Evolutionary conservation across 495 filamentous ascomycete species (phyloP), one percentile per base, ranked within the genome.

Genomic region (Cryomyces antarcticus): DNA sequence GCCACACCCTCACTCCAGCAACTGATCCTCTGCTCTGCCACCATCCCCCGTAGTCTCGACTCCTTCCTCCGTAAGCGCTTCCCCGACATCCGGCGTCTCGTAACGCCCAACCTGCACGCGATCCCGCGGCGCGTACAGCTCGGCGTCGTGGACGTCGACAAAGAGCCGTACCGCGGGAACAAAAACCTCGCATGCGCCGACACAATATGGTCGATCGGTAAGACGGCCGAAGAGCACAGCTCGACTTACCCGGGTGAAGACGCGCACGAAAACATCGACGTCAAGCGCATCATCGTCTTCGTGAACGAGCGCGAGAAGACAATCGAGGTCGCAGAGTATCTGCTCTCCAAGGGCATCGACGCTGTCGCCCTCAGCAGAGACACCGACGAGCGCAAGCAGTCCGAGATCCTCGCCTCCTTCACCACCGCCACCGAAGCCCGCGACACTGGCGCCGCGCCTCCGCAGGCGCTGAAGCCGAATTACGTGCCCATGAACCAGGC

Each of bases 231-330:
- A 31, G 67, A 66, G 28, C 43, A 52, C 12, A 48, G 45, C 27
- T 60, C 64, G 35, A 44, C 54, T 9, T 24, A 24, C 2, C 17
- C 17, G 17, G 17, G 17, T 2, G 57, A 53, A 29, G 71, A 71
- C 39, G 61, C 59, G 4, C 56, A 56, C 12, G 67, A 52, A 28
- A 54, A 62, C 27, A 58, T 62, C n/a, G 77, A 79, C 41, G 63
- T 80, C 13, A 93, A 87, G 63, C 81, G 80, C 42, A 78, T 96
- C 51, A 72, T 97, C 46, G 88, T 97, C 0, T 97, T 97, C 51
- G 92, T 97, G 57, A 97, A 97, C 59, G 84, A 95, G 66, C 78
- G 92, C 29, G 88, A 96, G 53, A 82, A 80, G 49, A 78, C 89
- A 0, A 65, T 71, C 38, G 78, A 85, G 53, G 69, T 97, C 0